Base-by-base conservation (phyloP, 1,284 basidiomycete species). In the Ganoderma resinaceum region DNA sequence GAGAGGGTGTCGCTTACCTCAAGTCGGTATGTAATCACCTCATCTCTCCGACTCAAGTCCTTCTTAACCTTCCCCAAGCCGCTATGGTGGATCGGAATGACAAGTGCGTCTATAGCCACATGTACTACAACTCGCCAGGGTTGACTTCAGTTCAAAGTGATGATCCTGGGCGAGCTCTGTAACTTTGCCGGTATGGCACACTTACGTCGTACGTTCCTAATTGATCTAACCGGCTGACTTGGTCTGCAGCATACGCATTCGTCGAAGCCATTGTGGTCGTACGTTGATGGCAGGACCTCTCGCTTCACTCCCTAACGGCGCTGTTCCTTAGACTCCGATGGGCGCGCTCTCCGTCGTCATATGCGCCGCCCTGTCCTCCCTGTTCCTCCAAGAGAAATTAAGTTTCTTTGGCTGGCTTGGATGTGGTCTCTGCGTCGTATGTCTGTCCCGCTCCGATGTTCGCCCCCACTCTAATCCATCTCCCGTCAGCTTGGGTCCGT, bases 281-380 rank as follows among this genome's bases (percentile, higher is more conserved):
- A 80, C 72, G 91, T 88, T 31, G n/a, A 58, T 58, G 38, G 57
- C 43, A 63, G 14, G 6, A 57, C 5, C 29, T 52, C 23, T 33
- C 11, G 20, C 23, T 52, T 16, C n/a, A 46, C 12, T 46, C 31
- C 46, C 23, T 43, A n/a, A 57, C 53, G 23, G 14, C 37, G 14
- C 37, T 31, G 23, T 12, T 70, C 31, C 53, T 71, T 76, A 95
- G 87, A 97, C 96, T n/a, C 97, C 97, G 1, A 89, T 99, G 75
- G 97, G 97, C 58, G 96, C 97, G 3, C 88, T 99, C 66, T 97
- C 96, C 20, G 98, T 99, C 73, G 97, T 99, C 75, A 88, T 99
- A 72, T 97, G 94, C 75, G 97, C 97, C 43, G 93, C 98, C 35
- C 85, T 99, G 26, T 97, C 96, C 12, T 96, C 95, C 57, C 87